phyloP scores from a whole-genome alignment of 129 eudicot genomes.

The Flaveria bidentis region DNA sequence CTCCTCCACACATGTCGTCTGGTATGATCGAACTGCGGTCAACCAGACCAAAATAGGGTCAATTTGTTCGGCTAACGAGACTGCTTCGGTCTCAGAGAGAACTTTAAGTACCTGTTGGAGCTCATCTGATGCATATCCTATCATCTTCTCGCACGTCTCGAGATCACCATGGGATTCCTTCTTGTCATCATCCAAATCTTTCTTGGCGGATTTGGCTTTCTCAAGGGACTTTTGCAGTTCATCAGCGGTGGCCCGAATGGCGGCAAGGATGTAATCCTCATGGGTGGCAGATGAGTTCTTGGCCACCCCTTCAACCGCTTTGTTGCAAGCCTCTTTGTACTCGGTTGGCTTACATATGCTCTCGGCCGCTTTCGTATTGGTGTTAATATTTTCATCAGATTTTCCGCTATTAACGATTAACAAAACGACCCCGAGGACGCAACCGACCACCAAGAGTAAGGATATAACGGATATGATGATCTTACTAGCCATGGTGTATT shows the following conservation, averaged over 20 bases:
- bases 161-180: slow-evolving; percentile 44
- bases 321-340: slow-evolving; percentile 55
- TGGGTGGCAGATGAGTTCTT: slow-evolving; percentile 59
- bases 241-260: slow-evolving; percentile 46
- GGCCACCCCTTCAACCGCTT: slow-evolving; percentile 42
- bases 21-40: slow-evolving; percentile 45
- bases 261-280: slow-evolving; percentile 55
- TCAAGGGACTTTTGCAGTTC: slow-evolving; percentile 53
- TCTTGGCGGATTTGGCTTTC: slow-evolving; percentile 37
- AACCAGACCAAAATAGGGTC: slow-evolving; percentile 58
- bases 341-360: slow-evolving; percentile 53
- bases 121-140: slow-evolving; percentile 49
- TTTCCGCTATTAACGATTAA: slow-evolving; percentile 38
- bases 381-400: slow-evolving; percentile 24
- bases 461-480: slow-evolving; percentile 39
- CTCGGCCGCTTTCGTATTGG: slow-evolving; percentile 45
- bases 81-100: slow-evolving; percentile 41
- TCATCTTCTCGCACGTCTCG: slow-evolving; percentile 57
- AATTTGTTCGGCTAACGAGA: slow-evolving; percentile 39
- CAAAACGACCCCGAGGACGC: slow-evolving; percentile 38
- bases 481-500: slow-evolving; percentile 34
- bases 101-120: slow-evolving; percentile 46
- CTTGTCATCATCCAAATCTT: slow-evolving; percentile 29
- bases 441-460: slow-evolving; percentile 44
- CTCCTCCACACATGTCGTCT: slow-evolving; percentile 49